A percentile compares a stretch with the other conserved stretches of the same genome.
phyloP scores from a whole-genome alignment of 2,329 filamentous ascomycete genomes.

The Fusarium zealandicum region DNA sequence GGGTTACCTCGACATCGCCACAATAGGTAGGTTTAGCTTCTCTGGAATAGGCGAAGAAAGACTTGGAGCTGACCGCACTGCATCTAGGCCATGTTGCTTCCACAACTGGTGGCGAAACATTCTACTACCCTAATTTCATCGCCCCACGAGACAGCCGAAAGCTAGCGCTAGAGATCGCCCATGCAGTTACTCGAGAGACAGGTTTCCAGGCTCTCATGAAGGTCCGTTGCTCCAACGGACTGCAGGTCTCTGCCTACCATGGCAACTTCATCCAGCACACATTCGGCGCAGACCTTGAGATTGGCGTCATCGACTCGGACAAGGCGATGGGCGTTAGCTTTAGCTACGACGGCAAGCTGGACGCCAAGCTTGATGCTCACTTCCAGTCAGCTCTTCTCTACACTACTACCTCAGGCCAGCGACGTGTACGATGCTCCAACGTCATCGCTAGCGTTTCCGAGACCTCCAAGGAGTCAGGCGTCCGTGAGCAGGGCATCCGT shows the following conservation, averaged over 20 bases:
- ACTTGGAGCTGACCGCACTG: conserved; percentile 7
- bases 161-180: conserved; percentile 83
- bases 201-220: conserved; percentile 98
- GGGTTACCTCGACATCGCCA: conserved; percentile 91
- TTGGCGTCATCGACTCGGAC: conserved; percentile 90
- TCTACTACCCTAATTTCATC: conserved; percentile 97
- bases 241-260: conserved; percentile 93
- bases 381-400: conserved; percentile 96
- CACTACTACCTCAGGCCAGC: conserved; percentile 87
- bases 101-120: conserved; percentile 92
- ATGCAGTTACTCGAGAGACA: conserved; percentile 86
- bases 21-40: conserved; percentile 68
- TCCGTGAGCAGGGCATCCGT: conserved; percentile 64
- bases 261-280: conserved; percentile 97
- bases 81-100: conserved; percentile 77
- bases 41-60: neutral
- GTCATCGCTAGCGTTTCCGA: conserved; percentile 92
- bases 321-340: conserved; percentile 93
- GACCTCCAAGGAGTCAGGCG: conserved; percentile 51
- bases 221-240: conserved; percentile 94
- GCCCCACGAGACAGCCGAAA: conserved; percentile 84
- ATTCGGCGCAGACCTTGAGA: conserved; percentile 92
- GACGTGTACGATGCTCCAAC: conserved; percentile 91
- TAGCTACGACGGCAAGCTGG: conserved; percentile 96
- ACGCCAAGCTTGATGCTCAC: conserved; percentile 93